A percentile compares a stretch with the other conserved stretches of the same genome.
Conservation (phyloP, 225 moss, liverwort and hornwort genomes). For the Neckera pumila region DNA sequence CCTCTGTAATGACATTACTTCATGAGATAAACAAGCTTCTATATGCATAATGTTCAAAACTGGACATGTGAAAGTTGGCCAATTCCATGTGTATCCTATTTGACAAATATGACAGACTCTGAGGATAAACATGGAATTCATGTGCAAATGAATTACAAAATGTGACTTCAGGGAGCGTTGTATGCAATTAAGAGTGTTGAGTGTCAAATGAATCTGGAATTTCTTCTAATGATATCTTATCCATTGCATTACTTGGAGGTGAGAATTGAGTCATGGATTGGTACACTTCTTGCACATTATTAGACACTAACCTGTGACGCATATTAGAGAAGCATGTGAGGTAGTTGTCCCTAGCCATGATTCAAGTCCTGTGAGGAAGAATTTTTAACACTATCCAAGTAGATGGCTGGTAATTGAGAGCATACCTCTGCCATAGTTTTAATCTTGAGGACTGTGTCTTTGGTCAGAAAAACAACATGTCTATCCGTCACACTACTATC, state of each 20-base stretch:
- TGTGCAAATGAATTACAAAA: too few relatives aligned
- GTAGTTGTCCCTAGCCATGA: neutral
- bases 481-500: neutral
- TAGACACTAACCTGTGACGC: neutral
- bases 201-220: too few relatives aligned
- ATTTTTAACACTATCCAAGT: neutral
- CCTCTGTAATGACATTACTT: too few relatives aligned
- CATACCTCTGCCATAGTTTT: neutral
- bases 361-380: neutral
- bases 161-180: too few relatives aligned
- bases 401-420: neutral
- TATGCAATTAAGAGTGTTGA: too few relatives aligned
- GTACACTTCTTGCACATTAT: neutral
- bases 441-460: neutral
- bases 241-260: neutral
- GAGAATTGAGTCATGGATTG: neutral
- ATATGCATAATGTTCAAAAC: too few relatives aligned
- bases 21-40: too few relatives aligned
- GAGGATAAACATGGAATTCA: too few relatives aligned
- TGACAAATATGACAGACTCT: too few relatives aligned
- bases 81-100: too few relatives aligned
- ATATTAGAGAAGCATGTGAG: neutral
- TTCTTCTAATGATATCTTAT: too few relatives aligned
- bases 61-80: too few relatives aligned
- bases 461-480: neutral